Evolutionary conservation across 169 alveolate species (phyloP), one percentile per base, ranked within the genome.

Genomic region (Theileria parva): DNA sequence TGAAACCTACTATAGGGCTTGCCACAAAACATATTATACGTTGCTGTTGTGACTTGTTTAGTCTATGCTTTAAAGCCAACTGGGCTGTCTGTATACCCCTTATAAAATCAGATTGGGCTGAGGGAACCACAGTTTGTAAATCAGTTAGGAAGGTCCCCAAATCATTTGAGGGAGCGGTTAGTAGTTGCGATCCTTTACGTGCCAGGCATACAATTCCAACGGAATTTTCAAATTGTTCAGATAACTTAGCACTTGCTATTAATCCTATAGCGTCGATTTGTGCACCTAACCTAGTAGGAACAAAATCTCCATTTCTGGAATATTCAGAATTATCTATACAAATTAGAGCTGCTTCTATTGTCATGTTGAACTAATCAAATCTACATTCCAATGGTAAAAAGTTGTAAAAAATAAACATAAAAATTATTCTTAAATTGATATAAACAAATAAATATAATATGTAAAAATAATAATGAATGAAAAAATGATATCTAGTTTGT

Each of bases 281-380:
- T 27, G 94, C 92, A 61, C 95, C 95, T 91, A 94, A 93, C 68
- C 99, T 79, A 28, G 95, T 89, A 8, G 99, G 98, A 4, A 92
- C 83, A 71, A 93, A 95, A 77, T 97, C 99, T 15, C 98, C 99
- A 80, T 97, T 97, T 81, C 99, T 88, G 39, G 98, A 91, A 94
- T 95, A 97, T 86, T 97, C 99, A 37, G 99, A 95, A 88, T 97
- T 98, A 89, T 98, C 99, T 64, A 98, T 66, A 75, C 98, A 95
- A 15, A 98, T 85, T 63, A 97, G 91, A 19, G 98, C 93, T 48
- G 99, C 99, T 92, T 98, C 99, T 74, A 97, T 81, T 30, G 94
- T 93, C 99, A 97, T 97, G 72, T 88, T 93, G 6, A 68, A 51
- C 77, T 37, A 68, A 63, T 21, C 9, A 28, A 23, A 63, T 15